phyloP scores from a whole-genome alignment of 2,329 filamentous ascomycete species.

The Elsinoe australis region DNA sequence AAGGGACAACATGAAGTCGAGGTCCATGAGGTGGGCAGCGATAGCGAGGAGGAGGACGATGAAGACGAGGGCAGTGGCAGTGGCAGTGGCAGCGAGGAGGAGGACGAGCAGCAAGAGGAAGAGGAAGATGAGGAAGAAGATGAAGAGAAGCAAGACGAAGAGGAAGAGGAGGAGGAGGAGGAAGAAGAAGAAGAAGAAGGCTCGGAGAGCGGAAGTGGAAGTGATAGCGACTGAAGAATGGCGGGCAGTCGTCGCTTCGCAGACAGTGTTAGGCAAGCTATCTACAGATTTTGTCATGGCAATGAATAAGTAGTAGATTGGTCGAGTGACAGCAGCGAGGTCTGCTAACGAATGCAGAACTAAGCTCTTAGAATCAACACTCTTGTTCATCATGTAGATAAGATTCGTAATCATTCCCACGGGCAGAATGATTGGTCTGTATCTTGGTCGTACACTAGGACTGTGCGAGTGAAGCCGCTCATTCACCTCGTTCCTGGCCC shows the following conservation, averaged over 20 bases:
- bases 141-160: conserved; percentile 2
- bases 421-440: too few species aligned
- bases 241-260: background rate
- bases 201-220: background rate
- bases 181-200: conserved; percentile 14
- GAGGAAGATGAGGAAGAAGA: background rate
- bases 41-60: conserved; percentile 5
- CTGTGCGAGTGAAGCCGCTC: too few species aligned
- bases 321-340: too few species aligned
- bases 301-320: too few species aligned
- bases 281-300: background rate
- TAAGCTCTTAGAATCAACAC: too few species aligned
- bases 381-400: too few species aligned
- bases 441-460: too few species aligned
- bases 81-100: background rate
- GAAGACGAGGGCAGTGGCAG: background rate
- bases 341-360: too few species aligned
- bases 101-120: conserved; percentile 2
- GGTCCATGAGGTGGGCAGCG: conserved; percentile 6
- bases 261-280: background rate
- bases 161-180: conserved; percentile 1
- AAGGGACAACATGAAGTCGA: conserved; percentile 2
- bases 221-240: conserved; percentile 1
- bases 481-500: too few species aligned
- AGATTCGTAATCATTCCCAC: too few species aligned